Percentiles rank a stretch among this genome's conserved stretches.
Evolutionary conservation across 169 alveolate species (phyloP).

Genomic region (Theileria sp.): DNA sequence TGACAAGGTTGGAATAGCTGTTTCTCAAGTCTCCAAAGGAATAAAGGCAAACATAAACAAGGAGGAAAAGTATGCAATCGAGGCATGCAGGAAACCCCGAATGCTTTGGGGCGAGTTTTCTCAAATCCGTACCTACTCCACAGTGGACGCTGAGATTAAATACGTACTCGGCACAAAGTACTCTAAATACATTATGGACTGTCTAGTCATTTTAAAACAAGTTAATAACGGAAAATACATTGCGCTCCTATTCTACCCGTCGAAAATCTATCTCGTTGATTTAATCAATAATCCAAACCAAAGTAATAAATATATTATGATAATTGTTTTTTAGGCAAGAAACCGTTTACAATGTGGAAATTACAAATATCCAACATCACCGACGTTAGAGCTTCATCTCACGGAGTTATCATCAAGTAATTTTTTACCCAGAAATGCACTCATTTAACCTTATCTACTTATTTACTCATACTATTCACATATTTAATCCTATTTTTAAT

Average conservation of each 20-base stretch:
- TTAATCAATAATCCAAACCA: neutral
- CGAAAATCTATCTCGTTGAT: conserved; percentile 58
- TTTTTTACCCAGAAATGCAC: neutral
- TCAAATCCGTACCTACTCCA: conserved; percentile 67
- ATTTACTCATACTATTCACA: no score
- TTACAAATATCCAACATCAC: conserved; percentile 33
- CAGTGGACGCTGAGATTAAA: conserved; percentile 79
- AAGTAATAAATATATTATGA: neutral
- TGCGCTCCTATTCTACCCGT: conserved; percentile 61
- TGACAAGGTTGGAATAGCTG: conserved; percentile 89
- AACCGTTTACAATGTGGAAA: conserved; percentile 52
- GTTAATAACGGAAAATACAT: conserved; percentile 38
- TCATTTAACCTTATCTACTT: no score
- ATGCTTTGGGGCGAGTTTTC: conserved; percentile 86
- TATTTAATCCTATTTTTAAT: no score
- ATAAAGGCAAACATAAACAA: conserved; percentile 82
- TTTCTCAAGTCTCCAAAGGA: conserved; percentile 84
- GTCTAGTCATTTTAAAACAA: conserved; percentile 62
- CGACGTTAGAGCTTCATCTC: conserved; percentile 57
- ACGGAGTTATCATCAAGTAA: conserved; percentile 55
- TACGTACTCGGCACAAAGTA: conserved; percentile 76
- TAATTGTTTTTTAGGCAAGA: neutral
- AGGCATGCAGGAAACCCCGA: conserved; percentile 82
- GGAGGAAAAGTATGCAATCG: conserved; percentile 38
- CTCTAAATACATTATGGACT: conserved; percentile 75